These are phyloP conservation scores for Talaromyces amestolkiae DNA, from an alignment of 2,329 filamentous ascomycete species.

Conservation along the genomic window DNA sequence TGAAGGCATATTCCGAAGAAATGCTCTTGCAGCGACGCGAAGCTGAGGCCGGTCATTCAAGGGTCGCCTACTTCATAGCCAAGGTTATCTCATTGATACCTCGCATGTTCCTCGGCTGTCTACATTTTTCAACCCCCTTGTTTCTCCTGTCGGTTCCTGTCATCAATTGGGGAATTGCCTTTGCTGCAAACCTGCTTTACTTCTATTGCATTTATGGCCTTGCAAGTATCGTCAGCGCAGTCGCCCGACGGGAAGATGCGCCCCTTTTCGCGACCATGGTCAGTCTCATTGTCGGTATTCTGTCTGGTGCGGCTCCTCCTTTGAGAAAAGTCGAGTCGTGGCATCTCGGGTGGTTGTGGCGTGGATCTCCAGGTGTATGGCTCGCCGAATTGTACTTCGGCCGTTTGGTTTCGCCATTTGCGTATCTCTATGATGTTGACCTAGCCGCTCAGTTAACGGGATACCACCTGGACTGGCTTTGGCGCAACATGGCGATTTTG, in stretches of 20 bases:
- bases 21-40: constrained; percentile 15
- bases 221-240: constrained; percentile 11
- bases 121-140: constrained; percentile 13
- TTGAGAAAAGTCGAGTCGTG: constrained; percentile 10
- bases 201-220: constrained; percentile 17
- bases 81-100: constrained; percentile 12
- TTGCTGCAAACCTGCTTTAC: constrained; percentile 10
- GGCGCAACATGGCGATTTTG: constrained; percentile 14
- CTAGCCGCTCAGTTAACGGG: background rate
- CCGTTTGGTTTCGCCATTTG: constrained; percentile 3
- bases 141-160: constrained; percentile 7
- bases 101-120: constrained; percentile 12
- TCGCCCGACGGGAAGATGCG: constrained; percentile 5
- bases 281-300: constrained; percentile 15
- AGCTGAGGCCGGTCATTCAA: constrained; percentile 15
- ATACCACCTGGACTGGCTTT: constrained; percentile 13
- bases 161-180: constrained; percentile 12
- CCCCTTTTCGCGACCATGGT: constrained; percentile 12
- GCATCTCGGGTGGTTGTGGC: constrained; percentile 12
- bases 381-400: constrained; percentile 14
- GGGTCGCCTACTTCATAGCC: constrained; percentile 9
- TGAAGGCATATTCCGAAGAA: constrained; percentile 14
- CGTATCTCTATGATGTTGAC: constrained; percentile 13
- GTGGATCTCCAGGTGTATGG: constrained; percentile 6
- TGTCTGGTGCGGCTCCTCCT: constrained; percentile 11